Conservation (phyloP, 2,329 filamentous ascomycete genomes). For the Diaporthe eres region DNA sequence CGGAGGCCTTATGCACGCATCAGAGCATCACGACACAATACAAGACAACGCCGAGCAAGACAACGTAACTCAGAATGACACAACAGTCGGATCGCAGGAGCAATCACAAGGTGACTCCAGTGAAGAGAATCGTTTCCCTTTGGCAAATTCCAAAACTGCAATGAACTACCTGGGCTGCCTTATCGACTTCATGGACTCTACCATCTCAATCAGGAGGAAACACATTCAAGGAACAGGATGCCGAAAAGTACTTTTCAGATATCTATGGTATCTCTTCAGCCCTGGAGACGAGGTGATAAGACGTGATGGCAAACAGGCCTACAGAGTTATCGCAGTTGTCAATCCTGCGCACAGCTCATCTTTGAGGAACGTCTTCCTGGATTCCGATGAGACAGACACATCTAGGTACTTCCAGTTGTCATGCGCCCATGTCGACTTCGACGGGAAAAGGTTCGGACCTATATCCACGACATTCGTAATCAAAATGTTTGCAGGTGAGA, state of each 20-base stretch:
- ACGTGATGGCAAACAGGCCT: slow-evolving; percentile 45
- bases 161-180: slow-evolving; percentile 42
- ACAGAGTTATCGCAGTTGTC: slow-evolving; percentile 44
- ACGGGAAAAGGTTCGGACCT: slow-evolving; percentile 49
- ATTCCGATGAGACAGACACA: slow-evolving; percentile 14
- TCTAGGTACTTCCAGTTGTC: slow-evolving; percentile 32
- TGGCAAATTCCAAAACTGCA: not conserved
- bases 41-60: too few species aligned
- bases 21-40: too few species aligned
- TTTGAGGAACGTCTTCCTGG: not conserved
- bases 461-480: slow-evolving; percentile 46
- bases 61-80: too few species aligned
- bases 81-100: too few species aligned
- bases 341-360: slow-evolving; percentile 33
- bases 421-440: slow-evolving; percentile 50
- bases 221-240: slow-evolving; percentile 41
- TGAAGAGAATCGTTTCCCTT: too few species aligned
- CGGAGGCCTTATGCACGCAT: too few species aligned
- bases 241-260: slow-evolving; percentile 43
- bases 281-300: slow-evolving; percentile 46
- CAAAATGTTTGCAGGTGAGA: slow-evolving; percentile 47
- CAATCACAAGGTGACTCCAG: too few species aligned
- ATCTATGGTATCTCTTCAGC: slow-evolving; percentile 50
- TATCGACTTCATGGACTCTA: slow-evolving; percentile 42
- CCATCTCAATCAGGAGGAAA: slow-evolving; percentile 31